phyloP scores from a whole-genome alignment of 352 stramenopile genomes.

The Globisporangium emineosum region DNA sequence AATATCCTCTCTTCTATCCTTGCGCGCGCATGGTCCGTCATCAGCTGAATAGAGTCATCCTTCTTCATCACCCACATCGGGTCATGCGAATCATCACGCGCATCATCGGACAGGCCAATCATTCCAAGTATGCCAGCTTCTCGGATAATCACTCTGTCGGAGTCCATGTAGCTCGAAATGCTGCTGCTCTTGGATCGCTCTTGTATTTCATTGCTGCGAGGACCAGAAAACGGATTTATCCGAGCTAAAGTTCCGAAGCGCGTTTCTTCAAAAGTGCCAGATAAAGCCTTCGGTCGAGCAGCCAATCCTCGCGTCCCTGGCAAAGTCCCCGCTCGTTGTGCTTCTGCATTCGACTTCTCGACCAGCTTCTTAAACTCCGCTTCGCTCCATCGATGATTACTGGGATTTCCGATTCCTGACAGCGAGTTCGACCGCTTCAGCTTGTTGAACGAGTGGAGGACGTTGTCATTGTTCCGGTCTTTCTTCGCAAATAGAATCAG shows the following conservation, averaged over 20 bases:
- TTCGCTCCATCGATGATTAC: constrained; percentile 68
- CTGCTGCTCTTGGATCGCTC: constrained; percentile 14
- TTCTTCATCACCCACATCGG: constrained; percentile 34
- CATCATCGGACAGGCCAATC: constrained; percentile 65
- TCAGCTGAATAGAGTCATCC: constrained; percentile 43
- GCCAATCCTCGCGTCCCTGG: constrained; percentile 25
- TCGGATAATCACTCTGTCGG: constrained; percentile 31
- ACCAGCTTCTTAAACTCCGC: constrained; percentile 72
- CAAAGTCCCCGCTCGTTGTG: constrained; percentile 37
- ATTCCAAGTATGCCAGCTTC: constrained; percentile 55
- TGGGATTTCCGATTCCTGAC: constrained; percentile 62
- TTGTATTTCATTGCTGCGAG: constrained; percentile 1
- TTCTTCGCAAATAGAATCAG: constrained; percentile 38
- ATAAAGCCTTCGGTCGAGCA: constrained; percentile 50
- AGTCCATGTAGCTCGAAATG: constrained; percentile 22
- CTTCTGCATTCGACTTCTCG: constrained; percentile 58
- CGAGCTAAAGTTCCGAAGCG: constrained; percentile 47
- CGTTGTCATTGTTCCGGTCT: constrained; percentile 25
- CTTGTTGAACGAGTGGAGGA: constrained; percentile 32
- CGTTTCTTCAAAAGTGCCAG: constrained; percentile 55
- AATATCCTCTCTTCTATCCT: constrained; percentile 78
- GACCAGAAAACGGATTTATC: constrained; percentile 44
- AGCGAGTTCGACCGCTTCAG: constrained; percentile 74
- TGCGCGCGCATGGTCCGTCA: constrained; percentile 59
- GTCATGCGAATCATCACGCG: constrained; percentile 50